Conservation (phyloP, 2,329 filamentous ascomycete genomes). For the Acarospora socialis region DNA sequence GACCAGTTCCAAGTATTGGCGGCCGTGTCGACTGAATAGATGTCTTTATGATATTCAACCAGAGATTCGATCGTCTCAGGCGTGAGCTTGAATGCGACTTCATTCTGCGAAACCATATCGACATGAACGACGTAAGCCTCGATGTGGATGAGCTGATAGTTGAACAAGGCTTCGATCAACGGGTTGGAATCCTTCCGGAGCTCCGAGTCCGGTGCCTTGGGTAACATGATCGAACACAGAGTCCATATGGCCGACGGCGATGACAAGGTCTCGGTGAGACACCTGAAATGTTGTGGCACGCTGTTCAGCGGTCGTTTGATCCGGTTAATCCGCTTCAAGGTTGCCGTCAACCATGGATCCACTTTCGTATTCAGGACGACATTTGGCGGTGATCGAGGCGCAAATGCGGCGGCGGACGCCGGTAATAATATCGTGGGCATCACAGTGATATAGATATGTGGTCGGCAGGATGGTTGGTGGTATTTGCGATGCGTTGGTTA, state of each 20-base stretch:
- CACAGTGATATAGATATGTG: conserved; percentile 20
- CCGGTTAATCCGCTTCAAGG: conserved; percentile 89
- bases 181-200: conserved; percentile 69
- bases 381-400: conserved; percentile 83
- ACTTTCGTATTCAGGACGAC: conserved; percentile 85
- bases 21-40: conserved; percentile 81
- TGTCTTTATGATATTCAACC: conserved; percentile 89
- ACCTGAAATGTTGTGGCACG: conserved; percentile 87
- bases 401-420: conserved; percentile 91
- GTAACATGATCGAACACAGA: conserved; percentile 79
- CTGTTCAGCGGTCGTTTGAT: conserved; percentile 96
- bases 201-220: conserved; percentile 76
- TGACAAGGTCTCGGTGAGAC: conserved; percentile 86
- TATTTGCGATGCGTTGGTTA: conserved; percentile 9
- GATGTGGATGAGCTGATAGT: conserved; percentile 83
- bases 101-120: conserved; percentile 95
- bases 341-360: conserved; percentile 93
- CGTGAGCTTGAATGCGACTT: conserved; percentile 96
- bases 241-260: conserved; percentile 88
- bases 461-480: conserved; percentile 9
- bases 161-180: conserved; percentile 74
- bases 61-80: conserved; percentile 85
- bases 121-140: conserved; percentile 98
- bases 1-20: conserved; percentile 88
- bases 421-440: conserved; percentile 89